Conservation (phyloP, 2,329 filamentous ascomycete species). For the Epichloe coenophiala region DNA sequence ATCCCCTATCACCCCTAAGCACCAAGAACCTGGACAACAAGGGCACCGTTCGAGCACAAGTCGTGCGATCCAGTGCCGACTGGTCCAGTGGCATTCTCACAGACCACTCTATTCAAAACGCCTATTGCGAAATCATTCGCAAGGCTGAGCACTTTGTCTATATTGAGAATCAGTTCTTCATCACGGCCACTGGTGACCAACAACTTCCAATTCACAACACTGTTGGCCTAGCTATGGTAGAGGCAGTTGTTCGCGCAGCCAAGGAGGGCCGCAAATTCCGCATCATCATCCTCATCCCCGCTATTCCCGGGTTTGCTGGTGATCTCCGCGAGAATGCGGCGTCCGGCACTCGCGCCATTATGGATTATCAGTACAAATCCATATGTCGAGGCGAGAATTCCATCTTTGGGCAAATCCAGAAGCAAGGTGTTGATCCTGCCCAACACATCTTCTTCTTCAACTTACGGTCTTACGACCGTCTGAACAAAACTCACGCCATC, state of each 20-base stretch:
- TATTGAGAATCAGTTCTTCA: constrained; percentile 99
- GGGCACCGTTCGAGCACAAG: constrained; percentile 67
- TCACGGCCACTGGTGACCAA: constrained; percentile 81
- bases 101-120: constrained; percentile 78
- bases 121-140: constrained; percentile 71
- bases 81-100: constrained; percentile 86
- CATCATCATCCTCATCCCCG: constrained; percentile 80
- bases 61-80: constrained; percentile 81
- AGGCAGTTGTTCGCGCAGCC: constrained; percentile 68
- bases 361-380: constrained; percentile 98
- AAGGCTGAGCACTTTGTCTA: constrained; percentile 89
- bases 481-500: constrained; percentile 68
- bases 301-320: constrained; percentile 86
- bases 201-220: constrained; percentile 78
- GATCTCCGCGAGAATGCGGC: constrained; percentile 76
- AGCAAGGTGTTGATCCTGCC: constrained; percentile 60
- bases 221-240: constrained; percentile 79
- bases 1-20: constrained; percentile 59
- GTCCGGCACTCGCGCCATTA: constrained; percentile 79
- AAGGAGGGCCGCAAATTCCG: constrained; percentile 80
- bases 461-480: constrained; percentile 77
- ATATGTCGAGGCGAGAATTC: constrained; percentile 86
- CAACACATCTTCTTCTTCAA: constrained; percentile 92
- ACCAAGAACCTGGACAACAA: constrained; percentile 49
- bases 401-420: constrained; percentile 66